A percentile compares a stretch with the other conserved stretches of the same genome.
phyloP scores from a whole-genome alignment of 2,329 filamentous ascomycete genomes.

The Phoma sp. region DNA sequence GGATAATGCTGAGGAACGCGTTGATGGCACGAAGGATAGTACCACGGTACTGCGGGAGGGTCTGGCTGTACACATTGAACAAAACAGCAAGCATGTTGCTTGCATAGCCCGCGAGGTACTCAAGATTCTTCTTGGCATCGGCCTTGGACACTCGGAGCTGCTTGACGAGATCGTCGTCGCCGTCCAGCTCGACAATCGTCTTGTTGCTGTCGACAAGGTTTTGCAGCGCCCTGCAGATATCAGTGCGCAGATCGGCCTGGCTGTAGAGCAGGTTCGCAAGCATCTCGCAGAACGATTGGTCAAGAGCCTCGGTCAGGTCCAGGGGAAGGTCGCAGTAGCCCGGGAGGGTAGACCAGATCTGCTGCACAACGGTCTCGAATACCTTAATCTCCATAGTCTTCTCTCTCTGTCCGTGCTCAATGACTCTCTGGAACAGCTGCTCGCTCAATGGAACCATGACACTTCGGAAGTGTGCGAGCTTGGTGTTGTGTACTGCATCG shows the following conservation, averaged over 20 bases:
- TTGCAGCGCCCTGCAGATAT: slow-evolving; percentile 86
- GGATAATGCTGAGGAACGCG: slow-evolving; percentile 87
- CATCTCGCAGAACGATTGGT: slow-evolving; percentile 87
- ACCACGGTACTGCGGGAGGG: slow-evolving; percentile 87
- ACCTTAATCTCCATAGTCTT: slow-evolving; percentile 98
- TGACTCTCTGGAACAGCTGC: slow-evolving; percentile 83
- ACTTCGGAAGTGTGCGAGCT: slow-evolving; percentile 79
- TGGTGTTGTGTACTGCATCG: slow-evolving; percentile 88
- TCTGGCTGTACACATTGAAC: slow-evolving; percentile 99
- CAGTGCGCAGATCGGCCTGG: slow-evolving; percentile 83
- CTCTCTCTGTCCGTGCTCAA: slow-evolving; percentile 79
- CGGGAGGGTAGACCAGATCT: slow-evolving; percentile 91
- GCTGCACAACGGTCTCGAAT: slow-evolving; percentile 93
- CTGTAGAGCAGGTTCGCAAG: slow-evolving; percentile 91
- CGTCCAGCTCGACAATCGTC: slow-evolving; percentile 73
- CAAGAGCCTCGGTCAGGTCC: slow-evolving; percentile 73
- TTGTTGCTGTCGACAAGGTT: slow-evolving; percentile 91
- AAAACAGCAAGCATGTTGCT: slow-evolving; percentile 91
- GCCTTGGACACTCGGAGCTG: slow-evolving; percentile 79
- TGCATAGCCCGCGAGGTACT: slow-evolving; percentile 78
- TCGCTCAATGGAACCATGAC: slow-evolving; percentile 92
- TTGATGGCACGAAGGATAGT: slow-evolving; percentile 95
- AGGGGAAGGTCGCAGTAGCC: slow-evolving; percentile 94
- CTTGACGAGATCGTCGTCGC: slow-evolving; percentile 73
- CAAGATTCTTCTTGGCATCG: slow-evolving; percentile 77